These are phyloP conservation scores for Vigna mungo DNA, from an alignment of 306 rosid genomes.

Conservation along the genomic window DNA sequence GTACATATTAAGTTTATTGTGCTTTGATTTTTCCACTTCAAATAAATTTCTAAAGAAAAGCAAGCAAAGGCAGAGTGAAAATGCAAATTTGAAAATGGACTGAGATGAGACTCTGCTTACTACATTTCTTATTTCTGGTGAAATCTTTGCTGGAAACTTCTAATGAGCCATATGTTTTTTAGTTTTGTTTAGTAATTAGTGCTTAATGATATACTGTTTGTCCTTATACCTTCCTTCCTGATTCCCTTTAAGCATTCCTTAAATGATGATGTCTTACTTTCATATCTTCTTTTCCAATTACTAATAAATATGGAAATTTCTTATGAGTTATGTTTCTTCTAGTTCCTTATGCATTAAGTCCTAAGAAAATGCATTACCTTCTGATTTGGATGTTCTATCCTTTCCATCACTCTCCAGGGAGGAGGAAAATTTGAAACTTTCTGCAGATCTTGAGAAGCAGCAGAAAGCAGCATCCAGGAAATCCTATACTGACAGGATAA, in stretches of 20 bases:
- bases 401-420: conserved; percentile 45
- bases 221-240: neutral
- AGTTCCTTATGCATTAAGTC: neutral
- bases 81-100: neutral
- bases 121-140: conserved; percentile 6
- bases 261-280: conserved; percentile 22
- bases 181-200: conserved; percentile 33
- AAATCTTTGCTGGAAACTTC: conserved; percentile 23
- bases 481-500: conserved; percentile 73
- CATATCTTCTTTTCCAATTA: neutral
- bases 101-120: conserved; percentile 20
- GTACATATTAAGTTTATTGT: conserved; percentile 43
- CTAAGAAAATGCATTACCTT: conserved; percentile 16
- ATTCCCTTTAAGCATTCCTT: conserved; percentile 27
- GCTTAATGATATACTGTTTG: conserved; percentile 3
- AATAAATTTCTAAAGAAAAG: conserved; percentile 10
- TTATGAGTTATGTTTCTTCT: neutral
- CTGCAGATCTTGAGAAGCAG: conserved; percentile 52
- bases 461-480: conserved; percentile 62
- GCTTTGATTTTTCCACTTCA: conserved; percentile 11
- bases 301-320: conserved; percentile 6
- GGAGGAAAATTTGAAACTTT: conserved; percentile 51
- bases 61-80: conserved; percentile 4
- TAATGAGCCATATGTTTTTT: conserved; percentile 18
- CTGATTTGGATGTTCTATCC: conserved; percentile 33